Evolutionary conservation across 768 basidiomycete species (phyloP).

Genomic region (Fomitopsis pulvina): DNA sequence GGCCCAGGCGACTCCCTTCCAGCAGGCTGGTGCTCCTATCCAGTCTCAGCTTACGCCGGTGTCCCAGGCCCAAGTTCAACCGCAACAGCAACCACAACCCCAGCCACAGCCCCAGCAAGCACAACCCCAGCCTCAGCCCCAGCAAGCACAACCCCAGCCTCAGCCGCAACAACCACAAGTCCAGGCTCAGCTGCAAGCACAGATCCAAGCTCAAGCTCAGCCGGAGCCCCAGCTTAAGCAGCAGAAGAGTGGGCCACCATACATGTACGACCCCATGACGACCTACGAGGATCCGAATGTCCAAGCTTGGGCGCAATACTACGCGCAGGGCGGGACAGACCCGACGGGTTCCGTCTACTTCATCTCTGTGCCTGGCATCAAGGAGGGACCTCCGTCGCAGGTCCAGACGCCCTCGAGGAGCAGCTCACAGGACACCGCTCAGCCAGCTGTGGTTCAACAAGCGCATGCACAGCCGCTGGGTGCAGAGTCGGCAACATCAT

Average conservation of each 20-base stretch:
- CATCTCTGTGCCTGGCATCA: conserved; percentile 68
- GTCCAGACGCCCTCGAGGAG: background rate
- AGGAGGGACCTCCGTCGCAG: conserved; percentile 29
- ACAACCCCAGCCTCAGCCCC: conserved; percentile 18
- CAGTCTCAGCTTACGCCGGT: conserved; percentile 21
- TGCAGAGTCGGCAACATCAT: background rate
- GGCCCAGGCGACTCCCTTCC: conserved; percentile 23
- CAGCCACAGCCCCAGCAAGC: conserved; percentile 25
- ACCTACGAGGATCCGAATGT: conserved; percentile 76
- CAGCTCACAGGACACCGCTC: conserved; percentile 8
- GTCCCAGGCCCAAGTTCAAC: conserved; percentile 23
- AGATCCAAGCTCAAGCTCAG: conserved; percentile 20
- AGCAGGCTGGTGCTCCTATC: conserved; percentile 21
- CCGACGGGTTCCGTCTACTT: conserved; percentile 77
- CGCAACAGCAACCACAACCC: conserved; percentile 23
- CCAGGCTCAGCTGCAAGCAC: conserved; percentile 22
- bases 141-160: conserved; percentile 26
- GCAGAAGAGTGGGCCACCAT: conserved; percentile 39
- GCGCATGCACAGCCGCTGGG: background rate
- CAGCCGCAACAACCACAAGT: conserved; percentile 23
- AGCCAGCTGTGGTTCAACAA: background rate
- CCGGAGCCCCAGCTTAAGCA: conserved; percentile 24
- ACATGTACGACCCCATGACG: conserved; percentile 52
- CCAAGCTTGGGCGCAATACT: conserved; percentile 85
- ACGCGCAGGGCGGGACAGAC: conserved; percentile 73